These are phyloP conservation scores for Daedaleopsis sinensis DNA, from an alignment of 768 basidiomycete genomes.

Conservation along the genomic window DNA sequence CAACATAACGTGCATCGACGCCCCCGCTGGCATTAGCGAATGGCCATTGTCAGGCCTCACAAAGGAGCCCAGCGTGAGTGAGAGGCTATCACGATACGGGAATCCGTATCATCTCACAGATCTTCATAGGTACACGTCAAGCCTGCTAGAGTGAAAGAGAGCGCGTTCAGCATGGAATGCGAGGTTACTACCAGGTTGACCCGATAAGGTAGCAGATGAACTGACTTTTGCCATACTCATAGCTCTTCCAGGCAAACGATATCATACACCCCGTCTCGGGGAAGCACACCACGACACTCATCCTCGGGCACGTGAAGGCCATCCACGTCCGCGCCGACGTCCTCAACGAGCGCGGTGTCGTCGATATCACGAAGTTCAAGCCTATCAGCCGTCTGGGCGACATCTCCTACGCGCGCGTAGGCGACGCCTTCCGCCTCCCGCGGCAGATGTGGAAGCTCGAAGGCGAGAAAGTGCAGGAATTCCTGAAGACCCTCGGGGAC, in stretches of 20 bases:
- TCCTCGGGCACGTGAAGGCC: slow-evolving; percentile 41
- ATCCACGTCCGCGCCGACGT: slow-evolving; percentile 47
- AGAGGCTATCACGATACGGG: too few species aligned
- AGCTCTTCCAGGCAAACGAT: slow-evolving; percentile 38
- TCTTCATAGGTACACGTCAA: slow-evolving; percentile 39
- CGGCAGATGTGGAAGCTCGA: slow-evolving; percentile 26
- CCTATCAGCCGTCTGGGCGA: slow-evolving; percentile 44
- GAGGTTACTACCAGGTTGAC: slow-evolving; percentile 29
- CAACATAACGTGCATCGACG: slow-evolving; percentile 40
- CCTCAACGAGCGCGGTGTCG: slow-evolving; percentile 36
- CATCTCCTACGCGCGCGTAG: slow-evolving; percentile 36
- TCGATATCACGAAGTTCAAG: slow-evolving; percentile 40
- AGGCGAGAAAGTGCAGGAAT: slow-evolving; percentile 18
- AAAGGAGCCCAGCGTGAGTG: slow-evolving; percentile 38
- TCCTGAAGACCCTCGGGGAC: slow-evolving; percentile 8
- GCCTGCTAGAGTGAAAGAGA: slow-evolving; percentile 45
- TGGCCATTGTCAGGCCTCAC: slow-evolving; percentile 48
- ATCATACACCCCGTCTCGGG: slow-evolving; percentile 36
- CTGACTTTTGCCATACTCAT: too few species aligned
- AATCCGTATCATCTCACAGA: background rate
- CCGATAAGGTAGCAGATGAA: slow-evolving; percentile 1
- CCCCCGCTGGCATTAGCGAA: slow-evolving; percentile 41
- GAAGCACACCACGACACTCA: slow-evolving; percentile 32
- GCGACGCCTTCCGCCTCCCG: slow-evolving; percentile 26
- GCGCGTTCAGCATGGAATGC: slow-evolving; percentile 53